A percentile compares a stretch with the other conserved stretches of the same genome.
Evolutionary conservation across 164 flowering plant species (phyloP).

Genomic region (Magnolia officinalis): DNA sequence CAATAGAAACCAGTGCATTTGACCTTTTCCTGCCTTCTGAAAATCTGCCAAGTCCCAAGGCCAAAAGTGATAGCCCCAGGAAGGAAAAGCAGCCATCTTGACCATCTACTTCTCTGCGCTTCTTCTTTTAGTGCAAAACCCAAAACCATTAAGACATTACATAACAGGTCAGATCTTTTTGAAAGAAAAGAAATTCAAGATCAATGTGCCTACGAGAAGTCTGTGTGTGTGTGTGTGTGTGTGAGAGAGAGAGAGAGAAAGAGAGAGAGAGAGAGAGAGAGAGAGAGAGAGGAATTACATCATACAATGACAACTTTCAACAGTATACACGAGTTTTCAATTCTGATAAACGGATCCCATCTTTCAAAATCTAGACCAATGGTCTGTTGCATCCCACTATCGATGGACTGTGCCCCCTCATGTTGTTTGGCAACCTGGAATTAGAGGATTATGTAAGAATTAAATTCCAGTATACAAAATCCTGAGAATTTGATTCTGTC

Average conservation of each 20-base stretch:
- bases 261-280: too few relatives aligned
- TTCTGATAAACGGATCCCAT: background rate
- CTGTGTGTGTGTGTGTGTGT: background rate
- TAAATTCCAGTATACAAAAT: too few relatives aligned
- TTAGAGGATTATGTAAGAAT: too few relatives aligned
- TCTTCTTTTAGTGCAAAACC: constrained; percentile 21
- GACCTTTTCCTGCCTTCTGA: constrained; percentile 69
- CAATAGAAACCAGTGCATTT: too few relatives aligned
- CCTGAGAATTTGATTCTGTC: background rate
- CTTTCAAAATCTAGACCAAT: background rate
- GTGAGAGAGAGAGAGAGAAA: too few relatives aligned
- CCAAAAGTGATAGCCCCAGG: constrained; percentile 95
- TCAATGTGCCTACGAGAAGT: background rate
- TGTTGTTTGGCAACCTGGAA: too few relatives aligned
- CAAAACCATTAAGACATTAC: background rate
- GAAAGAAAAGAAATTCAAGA: background rate
- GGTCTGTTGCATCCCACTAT: background rate
- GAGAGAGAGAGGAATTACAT: background rate
- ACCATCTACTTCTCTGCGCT: constrained; percentile 41
- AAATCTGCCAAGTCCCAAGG: constrained; percentile 91
- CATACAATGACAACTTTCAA: background rate
- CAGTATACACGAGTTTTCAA: background rate
- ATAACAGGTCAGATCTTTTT: background rate
- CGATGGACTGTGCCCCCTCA: too few relatives aligned
- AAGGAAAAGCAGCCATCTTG: constrained; percentile 71